Conservation (phyloP, 1,139 yeast species). For the Meyerozyma carpophila region DNA sequence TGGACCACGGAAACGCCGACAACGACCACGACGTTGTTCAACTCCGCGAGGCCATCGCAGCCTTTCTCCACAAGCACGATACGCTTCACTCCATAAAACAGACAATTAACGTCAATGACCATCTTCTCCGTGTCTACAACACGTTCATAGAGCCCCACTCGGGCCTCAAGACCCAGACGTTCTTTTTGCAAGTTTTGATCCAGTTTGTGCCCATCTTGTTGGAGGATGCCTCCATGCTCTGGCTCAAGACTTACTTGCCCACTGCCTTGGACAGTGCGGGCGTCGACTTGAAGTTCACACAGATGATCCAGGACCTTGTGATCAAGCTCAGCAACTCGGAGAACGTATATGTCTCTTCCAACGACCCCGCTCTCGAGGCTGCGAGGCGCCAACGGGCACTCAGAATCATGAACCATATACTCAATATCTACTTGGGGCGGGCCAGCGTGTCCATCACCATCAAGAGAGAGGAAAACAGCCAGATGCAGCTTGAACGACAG, state of each 20-base stretch:
- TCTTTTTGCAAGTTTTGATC: conserved; percentile 43
- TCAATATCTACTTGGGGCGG: conserved; percentile 27
- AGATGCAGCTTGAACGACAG: conserved; percentile 39
- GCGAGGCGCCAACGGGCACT: conserved; percentile 19
- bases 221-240: conserved; percentile 35
- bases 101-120: conserved; percentile 43
- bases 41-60: conserved; percentile 14
- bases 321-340: conserved; percentile 19
- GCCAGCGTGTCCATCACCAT: conserved; percentile 7
- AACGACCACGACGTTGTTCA: conserved; percentile 9
- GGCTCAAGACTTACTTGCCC: conserved; percentile 49
- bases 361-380: conserved; percentile 14
- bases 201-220: conserved; percentile 35
- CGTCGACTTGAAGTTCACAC: conserved; percentile 33
- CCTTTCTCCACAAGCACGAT: conserved; percentile 34
- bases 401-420: conserved; percentile 22
- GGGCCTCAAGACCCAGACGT: conserved; percentile 29
- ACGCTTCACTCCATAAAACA: conserved; percentile 29
- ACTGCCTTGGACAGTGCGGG: conserved; percentile 65
- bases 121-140: conserved; percentile 40
- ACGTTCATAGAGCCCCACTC: conserved; percentile 28
- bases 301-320: conserved; percentile 39
- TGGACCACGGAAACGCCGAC: conserved; percentile 8
- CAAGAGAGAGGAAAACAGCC: conserved; percentile 18
- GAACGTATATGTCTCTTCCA: conserved; percentile 11